A percentile compares a stretch with the other conserved stretches of the same genome.
Conservation (phyloP, 2,329 filamentous ascomycete genomes). For the Penicillium polonicum region DNA sequence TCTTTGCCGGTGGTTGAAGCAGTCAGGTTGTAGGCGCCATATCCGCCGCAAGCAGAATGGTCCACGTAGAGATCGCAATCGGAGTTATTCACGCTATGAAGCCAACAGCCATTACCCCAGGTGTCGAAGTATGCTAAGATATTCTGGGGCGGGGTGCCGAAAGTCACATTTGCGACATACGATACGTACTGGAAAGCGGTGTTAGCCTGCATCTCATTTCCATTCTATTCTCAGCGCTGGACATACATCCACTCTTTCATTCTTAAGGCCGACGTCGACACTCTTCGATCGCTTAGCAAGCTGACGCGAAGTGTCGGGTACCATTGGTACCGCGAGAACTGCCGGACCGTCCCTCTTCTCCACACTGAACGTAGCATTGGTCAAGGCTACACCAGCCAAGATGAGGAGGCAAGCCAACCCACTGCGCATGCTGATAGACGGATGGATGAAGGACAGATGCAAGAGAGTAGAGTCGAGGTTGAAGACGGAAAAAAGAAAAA, state of each 20-base stretch:
- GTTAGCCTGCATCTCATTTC: neutral
- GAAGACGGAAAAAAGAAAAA: neutral
- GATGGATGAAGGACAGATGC: neutral
- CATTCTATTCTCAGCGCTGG: neutral
- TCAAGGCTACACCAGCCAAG: neutral
- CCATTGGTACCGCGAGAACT: neutral
- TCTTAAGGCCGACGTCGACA: neutral
- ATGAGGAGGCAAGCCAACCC: neutral
- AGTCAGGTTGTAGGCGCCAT: neutral
- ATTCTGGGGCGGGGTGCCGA: neutral
- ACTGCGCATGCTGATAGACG: neutral
- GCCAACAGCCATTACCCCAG: neutral
- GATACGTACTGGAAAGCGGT: neutral
- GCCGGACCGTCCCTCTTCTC: neutral
- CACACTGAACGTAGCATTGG: neutral
- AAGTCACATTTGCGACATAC: neutral
- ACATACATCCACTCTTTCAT: neutral
- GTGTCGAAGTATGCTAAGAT: neutral
- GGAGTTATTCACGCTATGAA: neutral
- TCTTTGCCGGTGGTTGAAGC: neutral
- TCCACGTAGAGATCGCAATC: neutral
- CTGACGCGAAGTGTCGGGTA: neutral
- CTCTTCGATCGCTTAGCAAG: neutral
- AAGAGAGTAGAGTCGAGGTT: neutral
- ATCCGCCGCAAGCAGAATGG: neutral